Evolutionary conservation across 495 filamentous ascomycete genomes (phyloP), one percentile per base, ranked within the genome.

Genomic region (Sporormia fimetaria): DNA sequence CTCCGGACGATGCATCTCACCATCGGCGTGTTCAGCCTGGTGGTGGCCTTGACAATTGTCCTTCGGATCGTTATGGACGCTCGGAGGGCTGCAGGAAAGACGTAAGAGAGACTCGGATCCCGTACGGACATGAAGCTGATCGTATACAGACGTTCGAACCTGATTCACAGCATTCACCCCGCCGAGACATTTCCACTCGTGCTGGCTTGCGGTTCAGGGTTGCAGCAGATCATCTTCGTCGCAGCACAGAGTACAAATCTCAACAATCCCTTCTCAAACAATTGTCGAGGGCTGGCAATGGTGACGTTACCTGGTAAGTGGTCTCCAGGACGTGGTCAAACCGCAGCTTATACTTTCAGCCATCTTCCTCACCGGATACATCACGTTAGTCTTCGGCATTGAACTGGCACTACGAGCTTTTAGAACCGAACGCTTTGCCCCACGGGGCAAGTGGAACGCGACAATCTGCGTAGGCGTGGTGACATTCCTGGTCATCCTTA

Each of bases 171-270:
- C 31, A 35, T 57, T 21, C 50, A 57, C 27, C 42, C 54, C 29
- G 54, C 54, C 21, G 54, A 54, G 43, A 40, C 34, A 14, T 50
- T 57, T 38, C 51, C 51, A 34, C 54, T 57, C 25, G 47, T 51
- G 29, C 47, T 57, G 27, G 45, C 46, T 40, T 48, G 44, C 34
- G 39, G 51, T 43, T 36, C 43, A 17, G 46, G 36, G 24, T 42
- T 57, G 43, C 54, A 57, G 43, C 40, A 54, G 26, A 40, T 51
- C 24, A 32, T 57, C 10, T 54, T 57, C 30, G 42, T 57, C 35
- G 38, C 51, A 34, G 44, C 51, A 32, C 54, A 57, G 49, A 48
- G 42, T 40, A 49, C 46, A 36, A 41, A 50, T 21, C 43, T 57
- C 22, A 23, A 39, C 49, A 51, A 35, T 38, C 25, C 54, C 20